Evolutionary conservation across 768 basidiomycete genomes (phyloP), one percentile per base, ranked within the genome.

Genomic region (Pleurotus citrinopileatus): DNA sequence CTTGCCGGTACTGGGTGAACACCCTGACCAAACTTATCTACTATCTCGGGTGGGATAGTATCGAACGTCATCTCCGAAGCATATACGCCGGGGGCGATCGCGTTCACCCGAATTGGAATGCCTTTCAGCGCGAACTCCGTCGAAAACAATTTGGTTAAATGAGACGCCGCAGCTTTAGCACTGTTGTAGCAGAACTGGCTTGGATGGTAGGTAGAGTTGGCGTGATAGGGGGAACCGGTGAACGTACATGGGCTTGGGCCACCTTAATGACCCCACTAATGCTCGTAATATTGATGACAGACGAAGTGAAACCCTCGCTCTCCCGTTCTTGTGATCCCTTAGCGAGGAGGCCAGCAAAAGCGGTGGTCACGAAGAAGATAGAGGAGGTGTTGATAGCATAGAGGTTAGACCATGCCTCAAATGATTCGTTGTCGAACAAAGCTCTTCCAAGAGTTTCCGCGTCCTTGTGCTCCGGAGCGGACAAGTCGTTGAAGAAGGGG

Each of bases 151-250:
- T 75, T 84, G 8, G 88, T 88, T n/a, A 92, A 70, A 58, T 91
- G 89, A 10, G 85, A 78, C 4, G 82, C 83, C 2, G 88, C 91
- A 0, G 87, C 88, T 65, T 92, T 92, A 5, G 86, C 74, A 60
- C 86, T 87, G 66, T 92, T 92, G 67, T 92, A 92, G 25, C 79
- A 81, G 63, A 91, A 91, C 90, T 92, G 61, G 20, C 47, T 3
- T 28, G 45, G 28, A n/a, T 9, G 22, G 5, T 4, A 27, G 27
- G 29, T 17, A 28, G 45, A 22, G 44, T 42, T 25, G n/a, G 25
- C 26, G 15, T 8, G 20, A 34, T 37, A 17, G 22, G 17, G 38
- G 38, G 19, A 25, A 27, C n/a, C n/a, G n/a, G 25, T 36, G 43
- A 42, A 68, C 86, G n/a, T 67, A 91, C 90, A 61, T 92, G 90